These are phyloP conservation scores for Blastobotrys serpentis DNA, from an alignment of 1,139 yeast species.

Conservation along the genomic window DNA sequence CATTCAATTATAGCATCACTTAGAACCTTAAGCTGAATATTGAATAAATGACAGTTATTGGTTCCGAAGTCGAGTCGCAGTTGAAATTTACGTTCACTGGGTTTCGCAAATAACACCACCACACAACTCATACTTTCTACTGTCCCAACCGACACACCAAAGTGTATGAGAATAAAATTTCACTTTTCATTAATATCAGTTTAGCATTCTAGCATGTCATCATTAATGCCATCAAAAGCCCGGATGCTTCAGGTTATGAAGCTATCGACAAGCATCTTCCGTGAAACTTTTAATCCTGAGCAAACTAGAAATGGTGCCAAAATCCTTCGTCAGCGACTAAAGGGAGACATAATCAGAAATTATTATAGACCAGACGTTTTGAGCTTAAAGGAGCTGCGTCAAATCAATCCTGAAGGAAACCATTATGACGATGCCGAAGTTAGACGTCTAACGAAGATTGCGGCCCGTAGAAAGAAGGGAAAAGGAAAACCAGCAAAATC, in stretches of 20 bases:
- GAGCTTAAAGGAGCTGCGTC: constrained; percentile 49
- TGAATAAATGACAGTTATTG: no score
- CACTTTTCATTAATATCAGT: not conserved
- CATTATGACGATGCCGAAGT: constrained; percentile 74
- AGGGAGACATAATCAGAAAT: constrained; percentile 68
- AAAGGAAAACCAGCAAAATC: constrained; percentile 31
- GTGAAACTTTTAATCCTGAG: constrained; percentile 66
- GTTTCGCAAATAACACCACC: no score
- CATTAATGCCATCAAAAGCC: constrained; percentile 32
- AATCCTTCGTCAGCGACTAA: constrained; percentile 66
- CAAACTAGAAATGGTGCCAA: constrained; percentile 73
- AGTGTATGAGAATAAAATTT: no score
- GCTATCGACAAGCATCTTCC: constrained; percentile 60
- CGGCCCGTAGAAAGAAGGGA: constrained; percentile 26
- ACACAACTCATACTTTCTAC: no score
- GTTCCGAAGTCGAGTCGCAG: no score
- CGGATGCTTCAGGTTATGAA: constrained; percentile 57
- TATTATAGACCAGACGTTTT: constrained; percentile 68
- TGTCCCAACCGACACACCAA: no score
- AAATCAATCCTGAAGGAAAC: constrained; percentile 55
- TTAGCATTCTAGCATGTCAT: constrained; percentile 8
- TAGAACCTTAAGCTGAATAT: no score
- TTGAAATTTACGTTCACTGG: no score
- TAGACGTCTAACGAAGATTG: constrained; percentile 42
- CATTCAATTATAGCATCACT: no score